A percentile compares a stretch with the other conserved stretches of the same genome.
phyloP scores from a whole-genome alignment of 306 rosid genomes.

The Rosa lucieae region DNA sequence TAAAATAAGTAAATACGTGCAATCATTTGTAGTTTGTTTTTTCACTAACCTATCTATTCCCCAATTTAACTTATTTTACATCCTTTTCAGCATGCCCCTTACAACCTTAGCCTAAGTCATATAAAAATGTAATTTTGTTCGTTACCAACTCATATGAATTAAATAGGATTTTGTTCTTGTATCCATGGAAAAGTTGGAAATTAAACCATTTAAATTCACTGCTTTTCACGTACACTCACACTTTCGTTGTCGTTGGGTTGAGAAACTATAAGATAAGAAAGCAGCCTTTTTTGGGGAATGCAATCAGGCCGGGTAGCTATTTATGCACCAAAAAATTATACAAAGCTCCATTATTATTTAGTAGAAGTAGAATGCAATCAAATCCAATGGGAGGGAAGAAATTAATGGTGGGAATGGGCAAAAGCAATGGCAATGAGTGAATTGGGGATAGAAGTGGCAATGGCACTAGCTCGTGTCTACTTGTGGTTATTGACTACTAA shows the following conservation, averaged over 20 bases:
- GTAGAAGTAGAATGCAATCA: background rate
- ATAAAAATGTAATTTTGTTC: too few relatives aligned
- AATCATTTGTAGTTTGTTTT: background rate
- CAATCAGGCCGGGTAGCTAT: background rate
- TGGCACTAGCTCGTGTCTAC: conserved; percentile 10
- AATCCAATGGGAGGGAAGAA: background rate
- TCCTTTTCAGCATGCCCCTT: background rate
- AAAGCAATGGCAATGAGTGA: background rate
- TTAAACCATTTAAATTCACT: background rate
- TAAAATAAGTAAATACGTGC: too few relatives aligned
- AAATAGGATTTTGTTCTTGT: too few relatives aligned
- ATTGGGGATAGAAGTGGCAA: background rate
- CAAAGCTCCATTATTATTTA: background rate
- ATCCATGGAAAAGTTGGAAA: background rate
- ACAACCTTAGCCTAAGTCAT: background rate
- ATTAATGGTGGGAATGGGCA: background rate
- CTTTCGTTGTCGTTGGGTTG: background rate
- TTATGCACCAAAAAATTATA: background rate
- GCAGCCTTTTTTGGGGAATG: background rate
- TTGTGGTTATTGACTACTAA: background rate
- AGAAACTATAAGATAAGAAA: too few relatives aligned
- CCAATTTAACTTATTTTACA: background rate
- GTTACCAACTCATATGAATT: background rate
- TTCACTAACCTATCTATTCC: background rate
- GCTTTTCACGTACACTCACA: too few relatives aligned